These are phyloP conservation scores for Fusarium citri DNA, from an alignment of 2,329 filamentous ascomycete genomes.

Conservation along the genomic window DNA sequence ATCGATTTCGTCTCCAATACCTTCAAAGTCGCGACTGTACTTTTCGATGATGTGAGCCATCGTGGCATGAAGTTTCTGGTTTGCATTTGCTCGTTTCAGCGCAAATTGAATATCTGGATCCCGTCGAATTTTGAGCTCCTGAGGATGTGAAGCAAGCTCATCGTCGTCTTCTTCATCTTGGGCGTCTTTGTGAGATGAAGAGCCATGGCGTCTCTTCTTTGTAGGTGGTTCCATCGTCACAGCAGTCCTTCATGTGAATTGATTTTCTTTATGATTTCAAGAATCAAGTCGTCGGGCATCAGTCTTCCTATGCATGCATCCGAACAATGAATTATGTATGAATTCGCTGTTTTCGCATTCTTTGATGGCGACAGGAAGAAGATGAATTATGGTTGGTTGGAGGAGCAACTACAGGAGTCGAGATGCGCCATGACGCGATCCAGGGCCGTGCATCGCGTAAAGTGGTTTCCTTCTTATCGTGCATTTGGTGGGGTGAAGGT, in stretches of 20 bases:
- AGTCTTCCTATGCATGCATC: not conserved
- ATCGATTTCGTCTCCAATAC: slow-evolving; percentile 90
- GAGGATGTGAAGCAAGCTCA: slow-evolving; percentile 61
- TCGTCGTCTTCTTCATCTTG: slow-evolving; percentile 56
- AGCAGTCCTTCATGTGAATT: not conserved
- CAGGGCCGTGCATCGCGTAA: slow-evolving; percentile 35
- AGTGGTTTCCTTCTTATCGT: slow-evolving; percentile 21
- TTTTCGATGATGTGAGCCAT: slow-evolving; percentile 93
- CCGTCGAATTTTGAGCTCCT: slow-evolving; percentile 56
- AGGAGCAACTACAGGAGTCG: slow-evolving; percentile 42
- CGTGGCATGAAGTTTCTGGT: slow-evolving; percentile 79
- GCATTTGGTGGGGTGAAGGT: slow-evolving; percentile 27
- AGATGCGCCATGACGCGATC: slow-evolving; percentile 31
- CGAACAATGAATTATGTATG: not conserved
- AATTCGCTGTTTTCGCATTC: slow-evolving; percentile 2
- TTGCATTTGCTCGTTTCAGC: slow-evolving; percentile 72
- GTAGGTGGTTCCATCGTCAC: slow-evolving; percentile 65
- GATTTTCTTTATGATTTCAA: not conserved
- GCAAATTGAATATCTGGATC: slow-evolving; percentile 61
- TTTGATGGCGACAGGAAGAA: slow-evolving; percentile 16
- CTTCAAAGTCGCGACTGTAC: slow-evolving; percentile 84
- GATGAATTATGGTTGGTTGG: slow-evolving; percentile 33
- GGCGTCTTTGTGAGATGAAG: slow-evolving; percentile 48
- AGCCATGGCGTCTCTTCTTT: slow-evolving; percentile 71
- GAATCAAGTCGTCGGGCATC: not conserved